Conservation (phyloP, 805 yeast species). For the Metschnikowia kunwiensis region DNA sequence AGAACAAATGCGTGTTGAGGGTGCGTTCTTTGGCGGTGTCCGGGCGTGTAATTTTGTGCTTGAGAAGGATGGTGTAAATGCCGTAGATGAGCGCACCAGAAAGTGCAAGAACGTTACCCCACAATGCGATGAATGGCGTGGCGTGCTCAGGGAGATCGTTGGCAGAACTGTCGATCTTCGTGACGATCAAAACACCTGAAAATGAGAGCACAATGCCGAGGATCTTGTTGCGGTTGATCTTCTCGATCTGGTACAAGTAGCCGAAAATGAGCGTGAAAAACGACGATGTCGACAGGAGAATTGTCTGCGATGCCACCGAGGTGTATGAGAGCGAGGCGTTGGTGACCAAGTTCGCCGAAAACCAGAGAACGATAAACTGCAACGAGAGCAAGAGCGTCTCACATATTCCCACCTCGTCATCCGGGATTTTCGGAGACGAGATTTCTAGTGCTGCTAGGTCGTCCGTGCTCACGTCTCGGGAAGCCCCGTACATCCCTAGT, state of each 20-base stretch:
- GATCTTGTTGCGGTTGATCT: conserved; percentile 60
- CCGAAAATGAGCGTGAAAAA: conserved; percentile 90
- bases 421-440: conserved; percentile 15
- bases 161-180: conserved; percentile 55
- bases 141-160: conserved; percentile 10
- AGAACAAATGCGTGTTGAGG: conserved; percentile 81
- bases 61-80: conserved; percentile 79
- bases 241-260: conserved; percentile 65
- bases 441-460: background rate
- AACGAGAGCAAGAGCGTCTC: conserved; percentile 75
- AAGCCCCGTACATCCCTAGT: conserved; percentile 14
- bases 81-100: conserved; percentile 90
- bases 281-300: conserved; percentile 85
- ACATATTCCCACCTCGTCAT: conserved; percentile 31
- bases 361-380: conserved; percentile 88
- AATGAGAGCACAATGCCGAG: conserved; percentile 70
- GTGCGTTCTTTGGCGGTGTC: conserved; percentile 60
- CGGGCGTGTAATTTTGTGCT: conserved; percentile 52
- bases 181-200: conserved; percentile 75
- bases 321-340: conserved; percentile 87
- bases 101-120: conserved; percentile 80
- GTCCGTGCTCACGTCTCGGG: conserved; percentile 9
- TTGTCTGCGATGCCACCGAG: conserved; percentile 91
- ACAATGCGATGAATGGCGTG: conserved; percentile 27
- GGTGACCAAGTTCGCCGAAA: conserved; percentile 76